phyloP scores from a whole-genome alignment of 805 yeast species.

The Scheffersomyces stipitis region DNA sequence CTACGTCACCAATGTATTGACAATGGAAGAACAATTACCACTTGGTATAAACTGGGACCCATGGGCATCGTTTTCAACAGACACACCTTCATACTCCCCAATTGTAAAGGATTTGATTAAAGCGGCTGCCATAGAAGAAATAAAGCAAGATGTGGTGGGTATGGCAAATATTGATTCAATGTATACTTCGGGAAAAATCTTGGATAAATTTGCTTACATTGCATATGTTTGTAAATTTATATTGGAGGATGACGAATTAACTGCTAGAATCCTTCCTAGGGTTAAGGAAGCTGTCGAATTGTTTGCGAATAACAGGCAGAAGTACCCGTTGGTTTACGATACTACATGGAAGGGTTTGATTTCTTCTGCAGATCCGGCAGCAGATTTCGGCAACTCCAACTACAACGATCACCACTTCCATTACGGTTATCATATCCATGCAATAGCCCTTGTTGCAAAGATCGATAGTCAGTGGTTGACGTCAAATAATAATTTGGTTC shows the following conservation, averaged over 20 bases:
- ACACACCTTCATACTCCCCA: slow-evolving; percentile 26
- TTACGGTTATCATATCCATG: slow-evolving; percentile 72
- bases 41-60: slow-evolving; percentile 49
- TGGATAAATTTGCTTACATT: slow-evolving; percentile 89
- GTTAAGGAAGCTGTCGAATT: slow-evolving; percentile 68
- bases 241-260: slow-evolving; percentile 52
- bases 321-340: slow-evolving; percentile 75
- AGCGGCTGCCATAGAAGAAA: slow-evolving; percentile 52
- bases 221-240: slow-evolving; percentile 70
- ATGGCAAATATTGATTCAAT: slow-evolving; percentile 76
- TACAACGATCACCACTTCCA: slow-evolving; percentile 80
- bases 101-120: slow-evolving; percentile 37
- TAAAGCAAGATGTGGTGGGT: slow-evolving; percentile 52
- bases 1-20: slow-evolving; percentile 38
- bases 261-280: slow-evolving; percentile 51
- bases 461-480: slow-evolving; percentile 48
- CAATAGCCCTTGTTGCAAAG: slow-evolving; percentile 61
- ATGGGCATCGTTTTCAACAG: slow-evolving; percentile 50
- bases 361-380: slow-evolving; percentile 61
- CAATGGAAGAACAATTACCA: slow-evolving; percentile 42
- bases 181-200: slow-evolving; percentile 84
- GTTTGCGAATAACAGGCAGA: slow-evolving; percentile 69
- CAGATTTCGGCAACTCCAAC: slow-evolving; percentile 72
- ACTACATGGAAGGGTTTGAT: slow-evolving; percentile 75
- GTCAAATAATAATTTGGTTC: slow-evolving; percentile 30